Base-by-base conservation (phyloP, 2,329 filamentous ascomycete species). In the Penicillium fuscoglaucum region DNA sequence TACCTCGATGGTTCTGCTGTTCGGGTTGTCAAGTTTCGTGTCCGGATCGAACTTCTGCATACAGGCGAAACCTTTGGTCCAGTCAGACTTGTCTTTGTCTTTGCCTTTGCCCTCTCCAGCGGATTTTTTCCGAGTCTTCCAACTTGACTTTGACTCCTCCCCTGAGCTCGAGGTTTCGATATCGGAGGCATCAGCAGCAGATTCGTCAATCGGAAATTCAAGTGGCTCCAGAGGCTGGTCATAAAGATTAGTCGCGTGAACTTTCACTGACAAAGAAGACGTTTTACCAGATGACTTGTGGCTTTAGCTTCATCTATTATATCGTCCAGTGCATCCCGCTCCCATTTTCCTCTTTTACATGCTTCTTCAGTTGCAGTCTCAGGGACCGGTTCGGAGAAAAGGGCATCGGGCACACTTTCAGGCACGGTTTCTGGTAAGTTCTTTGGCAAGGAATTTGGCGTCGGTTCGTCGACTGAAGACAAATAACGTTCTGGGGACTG, bases 1-100 rank as follows among this genome's bases (percentile, higher is more conserved):
- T 2, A 95, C 79, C 47, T 89, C 83, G 51, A 96, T 92, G 0
- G 90, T 96, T 13, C 83, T 79, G 1, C 80, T 78, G 70, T 97
- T 98, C 0, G 91, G 90, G 64, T 89, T 90, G 13, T 77, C 70
- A 0, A 75, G 68, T 15, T 75, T 70, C 6, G 73, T 72, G 28
- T 68, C 70, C 5, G 76, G 76, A 51, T 80, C 80, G 56, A 82
- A 78, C 59, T 82, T 82, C 45, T 85, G 77, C 84, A 87, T 87
- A 68, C 85, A 88, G 33, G 81, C 76, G 60, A 85, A 87, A 3
- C 72, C 78, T 57, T 78, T 74, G 61, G 73, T 72, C 75, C 75
- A 76, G 17, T 57, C 50, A 7, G 62, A 50, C 17, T 67, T 65
- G 4, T 49, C 59, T 29, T 26, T 39, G 13, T 31, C 59, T 35